Percentiles rank a stretch among this genome's conserved stretches.
Conservation (phyloP, 1,284 basidiomycete species). For the Cutaneotrichosporon mucoides region DNA sequence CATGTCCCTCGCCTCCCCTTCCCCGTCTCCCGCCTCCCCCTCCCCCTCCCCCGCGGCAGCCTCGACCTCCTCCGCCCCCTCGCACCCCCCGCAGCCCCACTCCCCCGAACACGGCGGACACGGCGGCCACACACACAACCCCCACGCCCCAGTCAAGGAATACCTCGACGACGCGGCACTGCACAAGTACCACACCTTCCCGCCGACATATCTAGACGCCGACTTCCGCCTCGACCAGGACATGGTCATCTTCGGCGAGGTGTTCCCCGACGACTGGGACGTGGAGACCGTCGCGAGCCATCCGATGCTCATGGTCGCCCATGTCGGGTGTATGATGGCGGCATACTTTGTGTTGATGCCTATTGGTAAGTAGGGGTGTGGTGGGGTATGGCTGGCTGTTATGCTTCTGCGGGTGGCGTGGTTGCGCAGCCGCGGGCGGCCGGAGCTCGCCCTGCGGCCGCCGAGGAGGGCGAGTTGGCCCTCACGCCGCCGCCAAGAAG, state of each 20-base stretch:
- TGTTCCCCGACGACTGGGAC: slow-evolving; percentile 35
- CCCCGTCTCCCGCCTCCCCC: too few relatives aligned
- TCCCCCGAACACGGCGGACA: slow-evolving; percentile 5
- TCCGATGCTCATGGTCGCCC: slow-evolving; percentile 29
- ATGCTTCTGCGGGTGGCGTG: too few relatives aligned
- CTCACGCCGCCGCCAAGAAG: too few relatives aligned
- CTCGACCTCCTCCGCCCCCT: not conserved
- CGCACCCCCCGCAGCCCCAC: not conserved
- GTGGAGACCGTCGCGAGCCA: slow-evolving; percentile 27
- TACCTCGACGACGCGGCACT: slow-evolving; percentile 35
- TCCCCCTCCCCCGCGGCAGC: not conserved
- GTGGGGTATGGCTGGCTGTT: not conserved
- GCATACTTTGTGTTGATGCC: slow-evolving; percentile 43
- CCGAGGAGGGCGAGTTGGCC: too few relatives aligned
- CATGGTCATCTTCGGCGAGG: slow-evolving; percentile 39
- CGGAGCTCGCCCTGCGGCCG: too few relatives aligned
- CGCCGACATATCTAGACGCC: slow-evolving; percentile 38
- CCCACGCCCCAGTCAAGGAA: slow-evolving; percentile 28
- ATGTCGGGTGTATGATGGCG: slow-evolving; percentile 28
- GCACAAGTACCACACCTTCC: slow-evolving; percentile 37
- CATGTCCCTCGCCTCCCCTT: too few relatives aligned
- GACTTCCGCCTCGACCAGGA: slow-evolving; percentile 38
- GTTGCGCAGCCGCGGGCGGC: too few relatives aligned
- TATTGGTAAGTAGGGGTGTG: slow-evolving; percentile 26
- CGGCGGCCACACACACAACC: slow-evolving; percentile 23